phyloP scores from a whole-genome alignment of 495 filamentous ascomycete genomes.

The Aspergillus olivimuriae region DNA sequence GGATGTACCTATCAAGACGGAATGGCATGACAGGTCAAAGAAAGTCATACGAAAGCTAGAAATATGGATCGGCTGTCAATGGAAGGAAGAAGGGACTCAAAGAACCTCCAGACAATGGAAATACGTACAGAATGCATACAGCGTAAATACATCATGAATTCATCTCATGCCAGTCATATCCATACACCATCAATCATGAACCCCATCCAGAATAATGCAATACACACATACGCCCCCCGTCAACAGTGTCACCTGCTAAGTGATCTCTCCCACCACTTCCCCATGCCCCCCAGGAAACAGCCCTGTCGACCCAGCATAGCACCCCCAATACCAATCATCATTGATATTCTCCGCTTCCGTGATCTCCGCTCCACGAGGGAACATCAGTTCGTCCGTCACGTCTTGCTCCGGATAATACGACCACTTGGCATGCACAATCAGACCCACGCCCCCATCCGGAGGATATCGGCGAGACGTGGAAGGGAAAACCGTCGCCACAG shows the following conservation, averaged over 20 bases:
- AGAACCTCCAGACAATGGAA: no score
- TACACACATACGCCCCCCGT: no score
- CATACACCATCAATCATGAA: no score
- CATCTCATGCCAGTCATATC: no score
- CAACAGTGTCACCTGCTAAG: conserved; percentile 7
- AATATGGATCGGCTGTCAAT: no score
- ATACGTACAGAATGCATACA: no score
- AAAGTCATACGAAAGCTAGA: no score
- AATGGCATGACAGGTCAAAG: no score
- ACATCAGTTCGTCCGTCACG: conserved; percentile 66
- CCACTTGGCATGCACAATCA: conserved; percentile 59
- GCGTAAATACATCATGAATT: no score
- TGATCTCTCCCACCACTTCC: conserved; percentile 33
- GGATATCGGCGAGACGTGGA: conserved; percentile 45
- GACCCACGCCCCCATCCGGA: conserved; percentile 61
- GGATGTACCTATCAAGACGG: no score
- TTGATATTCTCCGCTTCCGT: conserved; percentile 76
- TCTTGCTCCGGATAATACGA: conserved; percentile 62
- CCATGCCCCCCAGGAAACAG: conserved; percentile 74
- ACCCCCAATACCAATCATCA: conserved; percentile 78
- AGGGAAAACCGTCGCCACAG: conserved; percentile 2
- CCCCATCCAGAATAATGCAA: no score
- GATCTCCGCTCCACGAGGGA: conserved; percentile 77
- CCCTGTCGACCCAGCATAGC: conserved; percentile 67
- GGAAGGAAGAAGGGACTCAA: no score